These are phyloP conservation scores for Royoungia palumana DNA, from an alignment of 768 basidiomycete genomes.

Conservation along the genomic window DNA sequence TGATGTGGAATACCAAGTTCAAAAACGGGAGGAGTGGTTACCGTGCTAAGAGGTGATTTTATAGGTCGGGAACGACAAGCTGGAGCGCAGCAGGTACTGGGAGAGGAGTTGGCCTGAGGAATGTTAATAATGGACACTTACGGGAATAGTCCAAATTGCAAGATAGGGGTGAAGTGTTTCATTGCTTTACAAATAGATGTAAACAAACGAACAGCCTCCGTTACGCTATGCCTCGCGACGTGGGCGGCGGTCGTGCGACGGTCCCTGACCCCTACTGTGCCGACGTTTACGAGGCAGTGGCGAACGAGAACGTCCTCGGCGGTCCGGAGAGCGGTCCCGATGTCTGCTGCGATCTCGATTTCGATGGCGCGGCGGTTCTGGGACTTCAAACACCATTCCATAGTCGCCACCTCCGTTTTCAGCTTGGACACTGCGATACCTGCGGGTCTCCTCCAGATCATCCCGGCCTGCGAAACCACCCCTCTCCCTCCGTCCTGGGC, in stretches of 20 bases:
- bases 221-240: constrained; percentile 11
- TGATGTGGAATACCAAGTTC: constrained; percentile 3
- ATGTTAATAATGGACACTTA: constrained; percentile 16
- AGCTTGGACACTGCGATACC: constrained; percentile 47
- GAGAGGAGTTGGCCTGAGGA: background rate
- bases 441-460: constrained; percentile 68
- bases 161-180: constrained; percentile 10
- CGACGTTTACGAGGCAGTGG: constrained; percentile 23
- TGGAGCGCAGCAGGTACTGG: background rate
- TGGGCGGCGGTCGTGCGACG: constrained; percentile 31
- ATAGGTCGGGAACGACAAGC: constrained; percentile 17
- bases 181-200: constrained; percentile 20
- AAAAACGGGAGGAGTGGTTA: background rate
- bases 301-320: constrained; percentile 24
- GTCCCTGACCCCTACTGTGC: constrained; percentile 35
- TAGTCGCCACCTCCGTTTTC: constrained; percentile 42
- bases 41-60: constrained; percentile 9
- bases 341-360: constrained; percentile 53
- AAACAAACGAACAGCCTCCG: constrained; percentile 14
- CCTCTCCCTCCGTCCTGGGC: constrained; percentile 34
- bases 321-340: constrained; percentile 35
- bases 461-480: constrained; percentile 67
- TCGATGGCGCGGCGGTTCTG: constrained; percentile 37
- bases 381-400: constrained; percentile 84
- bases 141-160: constrained; percentile 15